Conservation (phyloP, 441 rosid species). For the Omphalea diandra region DNA sequence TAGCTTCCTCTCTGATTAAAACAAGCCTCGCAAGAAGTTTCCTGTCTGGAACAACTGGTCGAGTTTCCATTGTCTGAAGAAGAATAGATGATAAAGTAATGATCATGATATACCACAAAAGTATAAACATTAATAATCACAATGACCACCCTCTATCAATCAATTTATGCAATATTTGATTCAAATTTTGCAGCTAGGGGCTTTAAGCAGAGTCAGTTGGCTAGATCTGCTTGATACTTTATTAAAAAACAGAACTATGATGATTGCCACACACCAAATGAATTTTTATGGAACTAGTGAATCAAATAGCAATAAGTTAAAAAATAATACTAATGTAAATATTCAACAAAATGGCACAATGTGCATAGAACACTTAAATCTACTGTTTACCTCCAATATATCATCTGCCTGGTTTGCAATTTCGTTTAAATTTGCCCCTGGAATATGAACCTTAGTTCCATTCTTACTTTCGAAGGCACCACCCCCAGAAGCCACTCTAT, state of each 20-base stretch:
- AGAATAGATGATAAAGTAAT: neutral
- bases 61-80: slow-evolving; percentile 87
- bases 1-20: slow-evolving; percentile 92
- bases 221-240: too few relatives aligned
- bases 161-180: neutral
- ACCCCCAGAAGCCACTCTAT: slow-evolving; percentile 98
- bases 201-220: too few relatives aligned
- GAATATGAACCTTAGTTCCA: slow-evolving; percentile 79
- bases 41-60: slow-evolving; percentile 78
- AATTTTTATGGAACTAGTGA: neutral
- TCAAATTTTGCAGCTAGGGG: too few relatives aligned
- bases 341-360: neutral
- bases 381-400: slow-evolving; percentile 67
- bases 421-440: slow-evolving; percentile 83
- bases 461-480: slow-evolving; percentile 71
- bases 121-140: neutral
- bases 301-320: slow-evolving; percentile 1
- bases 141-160: neutral
- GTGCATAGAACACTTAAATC: neutral
- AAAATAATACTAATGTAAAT: neutral
- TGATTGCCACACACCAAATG: neutral
- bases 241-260: neutral
- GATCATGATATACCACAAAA: slow-evolving; percentile 4
- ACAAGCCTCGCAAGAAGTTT: slow-evolving; percentile 90
- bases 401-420: slow-evolving; percentile 98